Base-by-base conservation (phyloP, 805 yeast genomes). In the Brettanomyces sp. region DNA sequence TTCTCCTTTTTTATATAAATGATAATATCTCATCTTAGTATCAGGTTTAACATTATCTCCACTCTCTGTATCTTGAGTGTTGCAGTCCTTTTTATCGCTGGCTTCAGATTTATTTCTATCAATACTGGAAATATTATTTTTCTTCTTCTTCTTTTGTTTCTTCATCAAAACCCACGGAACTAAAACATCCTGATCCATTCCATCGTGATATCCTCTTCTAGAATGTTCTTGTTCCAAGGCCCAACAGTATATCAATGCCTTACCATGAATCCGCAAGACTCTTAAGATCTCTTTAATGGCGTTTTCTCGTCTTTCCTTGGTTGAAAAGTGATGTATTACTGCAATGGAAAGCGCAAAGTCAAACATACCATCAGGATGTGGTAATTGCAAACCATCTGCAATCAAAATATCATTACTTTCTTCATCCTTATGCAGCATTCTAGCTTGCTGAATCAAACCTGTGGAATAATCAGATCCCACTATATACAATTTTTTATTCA, bases 301-400 rank as follows among this genome's bases (percentile, higher is more conserved):
- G 7, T 74, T 76, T 1, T 85, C 61, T 44, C 99, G 72, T 58
- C 99, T 73, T 50, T 80, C 83, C 18, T 74, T 76, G 0, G 95
- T 87, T n/a, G 95, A 77, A 67, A 93, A 89, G 62, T 93, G 99
- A 58, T 93, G 99, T 14, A 93, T 81, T 23, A 93, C 99, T 0
- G 98, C 98, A 41, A 93, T 90, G 8, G 95, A 83, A 25, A 93
- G 85, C 1, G 95, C 98, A 69, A 93, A 93, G 57, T 91, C 70
- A 56, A 77, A 76, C 11, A 64, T 57, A 5, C 57, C 49, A 7
- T 66, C 60, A 3, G 69, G 70, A 56, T 78, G 84, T 2, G 90
- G 88, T 41, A 81, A 59, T 3, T 57, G 53, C 45, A 93, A 66
- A 3, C 95, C 96, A 66, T 93, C 99, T 3, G 95, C 85, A 1